Percentiles rank a stretch among this genome's conserved stretches.
Evolutionary conservation across 2,329 filamentous ascomycete species (phyloP).

Genomic region (Aspergillus fumigatus): DNA sequence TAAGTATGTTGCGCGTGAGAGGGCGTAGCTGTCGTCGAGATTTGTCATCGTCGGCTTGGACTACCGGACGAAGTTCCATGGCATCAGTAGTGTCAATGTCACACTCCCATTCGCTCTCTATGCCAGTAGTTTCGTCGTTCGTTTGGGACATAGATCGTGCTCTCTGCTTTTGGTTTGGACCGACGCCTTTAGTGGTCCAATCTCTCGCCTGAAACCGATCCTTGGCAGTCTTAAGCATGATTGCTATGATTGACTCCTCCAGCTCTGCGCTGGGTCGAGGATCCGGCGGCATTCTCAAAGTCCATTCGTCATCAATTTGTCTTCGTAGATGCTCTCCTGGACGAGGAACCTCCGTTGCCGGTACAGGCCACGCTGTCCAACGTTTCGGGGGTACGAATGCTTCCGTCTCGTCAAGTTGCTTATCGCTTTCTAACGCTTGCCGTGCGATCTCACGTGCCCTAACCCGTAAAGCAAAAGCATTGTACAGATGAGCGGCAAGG

Average conservation of each 20-base stretch:
- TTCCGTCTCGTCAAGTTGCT: constrained; percentile 9
- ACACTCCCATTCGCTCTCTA: constrained; percentile 17
- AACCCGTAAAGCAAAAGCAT: constrained; percentile 65
- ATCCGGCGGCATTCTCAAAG: constrained; percentile 43
- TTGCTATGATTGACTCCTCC: constrained; percentile 65
- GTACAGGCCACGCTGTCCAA: constrained; percentile 87
- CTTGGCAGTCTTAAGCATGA: constrained; percentile 64
- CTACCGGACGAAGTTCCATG: constrained; percentile 40
- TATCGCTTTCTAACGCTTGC: constrained; percentile 4
- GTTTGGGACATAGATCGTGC: constrained; percentile 5
- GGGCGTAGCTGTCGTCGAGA: constrained; percentile 64
- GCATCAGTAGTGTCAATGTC: constrained; percentile 12
- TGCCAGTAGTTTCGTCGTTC: constrained; percentile 14
- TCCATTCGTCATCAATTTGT: constrained; percentile 51
- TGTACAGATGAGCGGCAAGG: constrained; percentile 72
- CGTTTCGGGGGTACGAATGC: constrained; percentile 46
- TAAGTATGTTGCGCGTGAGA: constrained; percentile 64
- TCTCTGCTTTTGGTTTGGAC: background rate
- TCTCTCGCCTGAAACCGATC: constrained; percentile 52
- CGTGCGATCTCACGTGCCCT: constrained; percentile 25
- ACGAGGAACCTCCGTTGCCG: constrained; percentile 56
- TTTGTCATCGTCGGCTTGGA: constrained; percentile 66
- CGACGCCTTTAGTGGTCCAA: constrained; percentile 20
- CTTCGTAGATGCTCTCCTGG: constrained; percentile 47
- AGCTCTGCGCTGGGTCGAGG: constrained; percentile 57